A percentile compares a stretch with the other conserved stretches of the same genome.
Evolutionary conservation across 768 basidiomycete species (phyloP).

Genomic region (Suillus paluster): DNA sequence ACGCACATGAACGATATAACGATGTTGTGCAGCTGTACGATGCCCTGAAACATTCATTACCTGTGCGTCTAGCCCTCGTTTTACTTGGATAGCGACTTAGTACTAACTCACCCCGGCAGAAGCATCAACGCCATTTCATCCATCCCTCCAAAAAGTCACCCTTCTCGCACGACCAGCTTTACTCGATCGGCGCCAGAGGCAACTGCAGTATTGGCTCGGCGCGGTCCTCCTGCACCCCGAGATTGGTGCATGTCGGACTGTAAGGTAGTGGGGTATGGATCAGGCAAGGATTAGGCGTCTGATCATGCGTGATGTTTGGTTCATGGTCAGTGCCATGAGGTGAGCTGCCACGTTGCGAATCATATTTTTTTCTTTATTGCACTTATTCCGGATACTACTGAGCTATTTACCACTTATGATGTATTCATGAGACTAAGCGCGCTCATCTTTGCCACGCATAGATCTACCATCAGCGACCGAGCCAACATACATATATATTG

Average conservation of each 20-base stretch:
- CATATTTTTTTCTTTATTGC: not conserved
- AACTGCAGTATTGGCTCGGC: conserved; percentile 69
- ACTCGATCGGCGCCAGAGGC: conserved; percentile 62
- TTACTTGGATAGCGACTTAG: too few relatives aligned
- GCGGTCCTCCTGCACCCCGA: conserved; percentile 71
- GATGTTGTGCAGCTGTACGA: too few relatives aligned
- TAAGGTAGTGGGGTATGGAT: conserved; percentile 67
- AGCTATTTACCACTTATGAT: not conserved
- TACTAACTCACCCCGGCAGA: conserved; percentile 42
- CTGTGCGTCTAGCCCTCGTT: too few relatives aligned
- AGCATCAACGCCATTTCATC: conserved; percentile 48
- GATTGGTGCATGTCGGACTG: conserved; percentile 62
- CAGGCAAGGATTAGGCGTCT: conserved; percentile 28
- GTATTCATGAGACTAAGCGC: not conserved
- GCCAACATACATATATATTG: not conserved
- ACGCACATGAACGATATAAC: too few relatives aligned
- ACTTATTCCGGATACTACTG: not conserved
- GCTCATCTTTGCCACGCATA: not conserved
- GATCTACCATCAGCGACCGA: not conserved
- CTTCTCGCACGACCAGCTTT: conserved; percentile 67
- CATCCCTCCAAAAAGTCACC: conserved; percentile 77
- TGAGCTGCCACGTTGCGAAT: not conserved
- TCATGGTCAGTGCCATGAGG: not conserved
- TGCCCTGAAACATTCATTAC: too few relatives aligned
- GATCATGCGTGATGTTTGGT: not conserved